Percentiles rank a stretch among this genome's conserved stretches.
phyloP scores from a whole-genome alignment of 495 filamentous ascomycete genomes.

The Xylaria curta region DNA sequence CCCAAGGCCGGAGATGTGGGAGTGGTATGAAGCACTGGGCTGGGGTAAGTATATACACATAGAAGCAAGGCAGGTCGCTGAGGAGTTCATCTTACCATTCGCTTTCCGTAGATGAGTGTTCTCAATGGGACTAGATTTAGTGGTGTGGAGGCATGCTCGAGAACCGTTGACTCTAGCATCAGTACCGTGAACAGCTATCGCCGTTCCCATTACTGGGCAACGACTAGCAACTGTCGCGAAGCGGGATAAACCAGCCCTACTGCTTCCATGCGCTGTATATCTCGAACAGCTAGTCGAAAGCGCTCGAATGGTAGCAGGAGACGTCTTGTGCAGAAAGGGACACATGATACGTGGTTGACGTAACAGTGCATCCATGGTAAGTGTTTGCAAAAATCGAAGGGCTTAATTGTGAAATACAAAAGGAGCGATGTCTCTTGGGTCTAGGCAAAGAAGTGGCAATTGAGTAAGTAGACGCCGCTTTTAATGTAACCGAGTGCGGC shows the following conservation, averaged over 20 bases:
- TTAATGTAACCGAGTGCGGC: not conserved
- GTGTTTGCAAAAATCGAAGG: not conserved
- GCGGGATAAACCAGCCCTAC: not conserved
- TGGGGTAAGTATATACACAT: not conserved
- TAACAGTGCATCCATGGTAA: not conserved
- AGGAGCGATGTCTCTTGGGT: not conserved
- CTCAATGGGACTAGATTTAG: not conserved
- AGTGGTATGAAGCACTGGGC: not conserved
- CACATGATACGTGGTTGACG: not conserved
- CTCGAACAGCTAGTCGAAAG: not conserved
- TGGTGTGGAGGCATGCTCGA: slow-evolving; percentile 6
- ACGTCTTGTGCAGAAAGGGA: slow-evolving; percentile 3
- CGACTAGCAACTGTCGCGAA: not conserved
- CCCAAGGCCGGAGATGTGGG: not conserved
- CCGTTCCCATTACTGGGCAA: slow-evolving; percentile 6
- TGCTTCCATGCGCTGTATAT: not conserved
- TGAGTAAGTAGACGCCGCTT: slow-evolving; percentile 2
- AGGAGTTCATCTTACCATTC: not conserved
- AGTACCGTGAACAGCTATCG: not conserved
- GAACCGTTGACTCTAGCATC: not conserved
- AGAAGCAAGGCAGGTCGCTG: not conserved
- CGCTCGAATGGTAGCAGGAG: not conserved
- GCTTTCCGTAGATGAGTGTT: not conserved
- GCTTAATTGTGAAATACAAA: not conserved
- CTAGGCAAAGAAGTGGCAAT: not conserved